Base-by-base conservation (phyloP, 305 asterid genomes). In the Lippia alba region DNA sequence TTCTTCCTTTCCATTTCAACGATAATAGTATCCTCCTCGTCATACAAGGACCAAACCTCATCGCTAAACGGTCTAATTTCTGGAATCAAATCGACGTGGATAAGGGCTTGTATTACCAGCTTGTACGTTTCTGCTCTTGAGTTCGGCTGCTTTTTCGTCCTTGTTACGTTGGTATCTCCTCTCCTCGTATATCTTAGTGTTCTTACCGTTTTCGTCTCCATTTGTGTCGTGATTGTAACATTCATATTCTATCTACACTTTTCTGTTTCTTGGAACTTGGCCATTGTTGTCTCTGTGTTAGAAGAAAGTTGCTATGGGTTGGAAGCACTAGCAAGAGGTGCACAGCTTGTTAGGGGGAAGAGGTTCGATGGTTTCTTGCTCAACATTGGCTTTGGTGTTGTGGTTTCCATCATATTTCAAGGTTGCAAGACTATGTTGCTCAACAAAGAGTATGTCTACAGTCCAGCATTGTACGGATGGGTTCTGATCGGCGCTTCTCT, bases 301-400 rank as follows among this genome's bases (percentile, higher is more conserved):
- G 96, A 89, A 73, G 86, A 87, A 41, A 33, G 79, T 11, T 77
- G 20, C 17, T 74, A 76, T 12, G 96, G 91, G 12, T 3, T 83
- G 10, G 72, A 79, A 55, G 86, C 91, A 2, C 46, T 89, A 3
- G 80, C 65, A 8, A 77, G 68, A 74, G 86, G 87, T 12, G 78
- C 78, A 1, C 41, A 9, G 30, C 76, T 89, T 3, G 76, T 82
- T 36, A 76, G 84, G 74, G 91, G 94, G 48, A 78, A 84, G 59
- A 81, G 64, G 65, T 36, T 76, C n/a, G 69, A 67, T 6, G 90
- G 90, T 12, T 74, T 80, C 69, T 57, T 85, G 77, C 71, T 83
- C 39, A 77, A 59, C 60, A 4, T 69, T 12, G 18, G 59, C 4
- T 67, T 65, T 6, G 48, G 40, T 15, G 12, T 79, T 16, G 6